Evolutionary conservation across 2,329 filamentous ascomycete species (phyloP), one percentile per base, ranked within the genome.

Genomic region (Alternaria panax): DNA sequence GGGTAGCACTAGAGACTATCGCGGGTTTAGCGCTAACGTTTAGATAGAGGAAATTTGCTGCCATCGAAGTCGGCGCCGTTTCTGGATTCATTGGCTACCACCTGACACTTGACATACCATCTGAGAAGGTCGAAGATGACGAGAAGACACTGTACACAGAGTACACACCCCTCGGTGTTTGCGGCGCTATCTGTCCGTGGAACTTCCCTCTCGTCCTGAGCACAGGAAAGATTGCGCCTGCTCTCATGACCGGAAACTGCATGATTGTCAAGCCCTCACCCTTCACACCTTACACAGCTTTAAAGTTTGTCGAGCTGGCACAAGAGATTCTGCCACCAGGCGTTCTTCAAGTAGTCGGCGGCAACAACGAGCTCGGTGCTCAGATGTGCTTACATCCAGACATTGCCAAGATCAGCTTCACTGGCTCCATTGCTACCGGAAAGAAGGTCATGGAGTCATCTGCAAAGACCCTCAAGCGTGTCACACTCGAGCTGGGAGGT

Each of bases 331-430:
- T 89, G 75, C 86, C 86, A 2, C 83, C 85, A 0, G 88, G 88
- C 38, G 85, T 90, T n/a, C 71, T 90, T 2, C 87, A 89, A 67
- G 84, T 80, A 0, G 74, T 90, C 2, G 84, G 84, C 51, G 88
- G 87, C 7, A 86, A 86, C 51, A 87, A 89, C 64, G 79, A 81
- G 41, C 82, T 90, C 6, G 88, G 88, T 4, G 85, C 84, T 0
- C 82, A 81, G 81, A 73, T 90, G 51, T 88, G 86, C 0, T 74
- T 71, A n/a, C 87, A 90, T 67, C 85, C 86, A 0, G 84, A 81
- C 20, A 83, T 89, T 55, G 81, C 84, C 57, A 90, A 88, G 80
- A 84, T 90, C 70, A 83, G 80, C 64, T 90, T 90, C 75, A 90
- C 88, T 0, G 87, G 88, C 3, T 88, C 85, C 11, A 85, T 81